Base-by-base conservation (phyloP, 2,329 filamentous ascomycete genomes). In the Fusarium agapanthi region DNA sequence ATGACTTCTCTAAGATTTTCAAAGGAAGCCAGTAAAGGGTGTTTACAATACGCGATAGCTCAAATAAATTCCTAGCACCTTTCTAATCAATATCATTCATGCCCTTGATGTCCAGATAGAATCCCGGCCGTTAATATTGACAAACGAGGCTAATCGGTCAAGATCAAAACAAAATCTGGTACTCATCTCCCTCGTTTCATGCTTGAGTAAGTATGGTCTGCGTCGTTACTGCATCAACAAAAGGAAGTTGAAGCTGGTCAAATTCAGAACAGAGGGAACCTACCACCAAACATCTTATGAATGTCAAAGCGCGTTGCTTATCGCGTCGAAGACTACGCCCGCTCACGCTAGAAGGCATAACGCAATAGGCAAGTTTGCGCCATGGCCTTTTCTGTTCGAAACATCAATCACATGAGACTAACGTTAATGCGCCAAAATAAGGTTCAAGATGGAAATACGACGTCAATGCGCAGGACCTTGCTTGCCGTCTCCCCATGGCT, bases 1-100 rank as follows among this genome's bases (percentile, higher is more conserved):
- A 34, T 37, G 34, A 66, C 0, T 51, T 67, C 9, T 55, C 50
- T 1, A 51, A 66, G 28, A 66, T 67, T 20, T 66, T 67, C n/a
- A 64, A 22, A 6, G 24, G 41, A n/a, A 16, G 55, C 32, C 14
- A 58, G 32, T 58, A 7, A 50, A 50, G 8, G 6, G 20, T 28
- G 11, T 10, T 14, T 28, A 3, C 2, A 16, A 1, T 3, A 54
- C 2, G 7, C 14, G 6, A 18, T n/a, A 16, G 20, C 6, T 40
- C 7, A 4, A 40, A 14, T n/a, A 13, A 9, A 32, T 22, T 11
- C 4, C 13, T 0, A 28, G 40, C n/a, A 47, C 11, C 3, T 57
- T 24, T 26, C 14, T 35, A 35, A 34, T 26, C 5, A 32, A 14
- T 28, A 7, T 13, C 2, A 3, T 34, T 26, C 18, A 34, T 44